Percentiles rank a stretch among this genome's conserved stretches.
These are phyloP conservation scores for Symbiodinium pilosum DNA, from an alignment of 73 alveolate species.

Conservation along the genomic window DNA sequence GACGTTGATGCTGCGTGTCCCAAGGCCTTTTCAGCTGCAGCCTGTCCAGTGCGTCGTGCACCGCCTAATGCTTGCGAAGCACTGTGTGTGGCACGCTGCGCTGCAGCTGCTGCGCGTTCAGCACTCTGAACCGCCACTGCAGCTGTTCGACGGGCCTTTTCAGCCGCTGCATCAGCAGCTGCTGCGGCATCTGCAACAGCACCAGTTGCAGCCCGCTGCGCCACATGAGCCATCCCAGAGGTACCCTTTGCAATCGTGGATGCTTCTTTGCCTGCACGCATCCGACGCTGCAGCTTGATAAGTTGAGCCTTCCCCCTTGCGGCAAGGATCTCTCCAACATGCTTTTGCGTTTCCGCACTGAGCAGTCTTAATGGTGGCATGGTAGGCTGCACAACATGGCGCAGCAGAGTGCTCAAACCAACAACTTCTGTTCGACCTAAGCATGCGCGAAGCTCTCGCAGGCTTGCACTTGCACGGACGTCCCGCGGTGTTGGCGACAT, in stretches of 20 bases:
- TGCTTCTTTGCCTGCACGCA: background rate
- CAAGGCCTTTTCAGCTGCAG: conserved; percentile 64
- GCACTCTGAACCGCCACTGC: background rate
- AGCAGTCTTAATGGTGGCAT: conserved; percentile 25
- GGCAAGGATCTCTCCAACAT: background rate
- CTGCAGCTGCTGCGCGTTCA: conserved; percentile 32
- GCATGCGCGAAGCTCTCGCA: background rate
- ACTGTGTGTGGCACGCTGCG: conserved; percentile 26
- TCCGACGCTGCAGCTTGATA: background rate
- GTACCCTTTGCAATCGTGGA: background rate
- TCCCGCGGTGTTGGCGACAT: conserved; percentile 11
- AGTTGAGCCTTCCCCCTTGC: background rate
- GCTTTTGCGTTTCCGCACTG: conserved; percentile 4
- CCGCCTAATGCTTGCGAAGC: conserved; percentile 52
- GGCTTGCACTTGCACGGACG: background rate
- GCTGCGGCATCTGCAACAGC: background rate
- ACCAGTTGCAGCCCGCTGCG: background rate
- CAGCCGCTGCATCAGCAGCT: conserved; percentile 43
- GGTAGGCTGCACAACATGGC: background rate
- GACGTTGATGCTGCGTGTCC: conserved; percentile 15
- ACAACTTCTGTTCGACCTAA: background rate
- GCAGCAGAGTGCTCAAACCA: background rate
- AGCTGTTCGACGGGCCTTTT: background rate
- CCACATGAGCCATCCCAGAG: background rate
- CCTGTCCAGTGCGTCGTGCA: conserved; percentile 83